phyloP scores from a whole-genome alignment of 1,139 yeast genomes.

The Pichiaceae sp. region DNA sequence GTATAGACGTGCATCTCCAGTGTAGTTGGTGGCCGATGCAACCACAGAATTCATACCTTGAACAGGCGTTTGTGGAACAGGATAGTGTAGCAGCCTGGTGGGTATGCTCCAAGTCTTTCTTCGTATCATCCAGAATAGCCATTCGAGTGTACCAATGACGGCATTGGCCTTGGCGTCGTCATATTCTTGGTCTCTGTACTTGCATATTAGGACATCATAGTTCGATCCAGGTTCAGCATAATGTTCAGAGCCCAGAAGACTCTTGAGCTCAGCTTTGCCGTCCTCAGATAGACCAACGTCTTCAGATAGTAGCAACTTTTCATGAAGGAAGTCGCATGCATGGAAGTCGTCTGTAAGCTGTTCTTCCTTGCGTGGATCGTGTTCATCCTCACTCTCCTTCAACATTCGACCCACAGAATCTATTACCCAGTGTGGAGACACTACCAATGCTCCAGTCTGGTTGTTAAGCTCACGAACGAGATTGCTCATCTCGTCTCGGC shows the following conservation, averaged over 20 bases:
- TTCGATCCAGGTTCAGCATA: constrained; percentile 6
- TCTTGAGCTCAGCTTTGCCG: constrained; percentile 20
- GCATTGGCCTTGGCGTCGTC: neutral
- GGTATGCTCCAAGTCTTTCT: constrained; percentile 55
- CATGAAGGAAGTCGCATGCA: neutral
- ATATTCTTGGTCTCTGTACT: constrained; percentile 46
- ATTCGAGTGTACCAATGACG: constrained; percentile 57
- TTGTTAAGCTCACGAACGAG: constrained; percentile 30
- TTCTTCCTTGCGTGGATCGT: neutral
- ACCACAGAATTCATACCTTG: constrained; percentile 42
- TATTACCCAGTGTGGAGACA: constrained; percentile 70
- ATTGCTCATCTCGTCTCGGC: constrained; percentile 34
- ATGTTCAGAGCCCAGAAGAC: constrained; percentile 30
- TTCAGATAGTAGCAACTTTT: constrained; percentile 12
- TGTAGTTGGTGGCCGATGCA: constrained; percentile 69
- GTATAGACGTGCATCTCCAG: constrained; percentile 76
- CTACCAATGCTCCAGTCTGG: constrained; percentile 30
- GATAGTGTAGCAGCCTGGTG: constrained; percentile 57
- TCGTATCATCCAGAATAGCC: constrained; percentile 65
- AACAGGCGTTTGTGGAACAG: constrained; percentile 49
- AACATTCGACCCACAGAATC: constrained; percentile 35
- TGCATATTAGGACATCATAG: constrained; percentile 39
- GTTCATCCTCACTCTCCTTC: constrained; percentile 8
- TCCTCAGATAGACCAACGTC: constrained; percentile 28
- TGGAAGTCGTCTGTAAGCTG: neutral